phyloP scores from a whole-genome alignment of 495 filamentous ascomycete genomes.

The Tuber brumale region DNA sequence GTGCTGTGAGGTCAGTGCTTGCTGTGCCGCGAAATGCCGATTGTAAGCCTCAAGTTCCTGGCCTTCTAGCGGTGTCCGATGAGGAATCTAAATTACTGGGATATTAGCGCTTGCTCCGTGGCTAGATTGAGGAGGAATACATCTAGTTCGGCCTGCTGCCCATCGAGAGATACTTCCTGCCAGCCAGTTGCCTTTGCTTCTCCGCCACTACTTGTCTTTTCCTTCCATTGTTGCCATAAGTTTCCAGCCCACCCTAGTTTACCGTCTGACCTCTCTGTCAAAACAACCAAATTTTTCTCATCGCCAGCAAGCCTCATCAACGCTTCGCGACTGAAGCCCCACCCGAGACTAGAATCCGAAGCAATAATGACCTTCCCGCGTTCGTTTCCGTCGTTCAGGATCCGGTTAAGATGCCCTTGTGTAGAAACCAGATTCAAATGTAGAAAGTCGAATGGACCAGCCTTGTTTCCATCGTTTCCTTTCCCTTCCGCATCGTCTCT shows the following conservation, averaged over 20 bases:
- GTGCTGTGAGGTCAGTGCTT: constrained; percentile 32
- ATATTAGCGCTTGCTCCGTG: constrained; percentile 8
- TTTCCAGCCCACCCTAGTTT: constrained; percentile 30
- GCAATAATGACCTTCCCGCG: constrained; percentile 75
- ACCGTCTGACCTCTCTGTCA: constrained; percentile 57
- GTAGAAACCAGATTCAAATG: constrained; percentile 54
- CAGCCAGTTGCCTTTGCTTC: constrained; percentile 31
- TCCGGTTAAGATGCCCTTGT: constrained; percentile 42
- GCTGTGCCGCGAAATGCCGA: constrained; percentile 74
- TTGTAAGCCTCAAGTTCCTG: constrained; percentile 76
- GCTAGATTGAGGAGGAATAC: constrained; percentile 8
- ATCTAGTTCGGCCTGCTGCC: constrained; percentile 22
- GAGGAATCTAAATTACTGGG: constrained; percentile 20
- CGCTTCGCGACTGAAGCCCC: constrained; percentile 90
- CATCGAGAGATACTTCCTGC: constrained; percentile 28
- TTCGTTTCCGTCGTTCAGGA: constrained; percentile 44
- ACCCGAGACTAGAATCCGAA: constrained; percentile 80
- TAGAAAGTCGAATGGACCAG: constrained; percentile 83
- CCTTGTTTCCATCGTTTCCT: constrained; percentile 45
- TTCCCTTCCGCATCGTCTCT: constrained; percentile 45
- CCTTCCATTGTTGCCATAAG: constrained; percentile 40
- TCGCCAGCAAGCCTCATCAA: constrained; percentile 67
- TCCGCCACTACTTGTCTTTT: constrained; percentile 7
- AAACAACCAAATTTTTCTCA: constrained; percentile 69
- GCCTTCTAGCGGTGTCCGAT: constrained; percentile 59